Percentiles rank a stretch among this genome's conserved stretches.
phyloP scores from a whole-genome alignment of 108 stramenopile genomes.

The Ochromonas danica region DNA sequence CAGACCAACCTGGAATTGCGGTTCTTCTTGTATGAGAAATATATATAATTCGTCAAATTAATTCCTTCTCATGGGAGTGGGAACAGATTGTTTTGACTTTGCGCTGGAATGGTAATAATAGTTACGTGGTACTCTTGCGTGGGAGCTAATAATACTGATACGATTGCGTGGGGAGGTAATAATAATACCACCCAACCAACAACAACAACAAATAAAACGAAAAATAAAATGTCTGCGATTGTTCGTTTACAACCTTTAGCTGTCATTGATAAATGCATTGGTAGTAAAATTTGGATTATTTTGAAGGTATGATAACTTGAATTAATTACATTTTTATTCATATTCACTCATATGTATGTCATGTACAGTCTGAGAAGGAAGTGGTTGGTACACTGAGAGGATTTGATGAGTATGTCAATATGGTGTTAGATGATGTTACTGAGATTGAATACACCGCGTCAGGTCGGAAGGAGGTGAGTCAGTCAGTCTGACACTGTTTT shows the following conservation, averaged over 20 bases:
- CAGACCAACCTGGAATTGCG: no score
- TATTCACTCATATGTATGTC: neutral
- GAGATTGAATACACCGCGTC: constrained; percentile 1
- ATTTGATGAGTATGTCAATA: constrained; percentile 69
- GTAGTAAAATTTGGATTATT: constrained; percentile 60
- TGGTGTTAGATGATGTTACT: constrained; percentile 51
- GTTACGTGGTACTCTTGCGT: no score
- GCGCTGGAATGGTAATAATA: no score
- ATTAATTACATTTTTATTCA: no score
- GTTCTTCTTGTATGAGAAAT: no score
- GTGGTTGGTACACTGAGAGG: constrained; percentile 63
- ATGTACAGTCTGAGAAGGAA: constrained; percentile 58
- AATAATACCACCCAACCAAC: no score
- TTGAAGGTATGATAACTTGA: constrained; percentile 60
- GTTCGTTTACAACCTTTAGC: constrained; percentile 61
- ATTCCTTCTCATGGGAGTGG: no score
- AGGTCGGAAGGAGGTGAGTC: constrained; percentile 8
- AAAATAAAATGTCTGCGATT: neutral
- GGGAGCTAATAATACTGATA: no score
- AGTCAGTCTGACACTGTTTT: neutral
- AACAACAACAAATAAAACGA: no score
- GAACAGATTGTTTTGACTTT: no score
- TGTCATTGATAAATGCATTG: constrained; percentile 69
- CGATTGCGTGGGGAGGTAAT: no score
- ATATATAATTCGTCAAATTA: no score